A percentile compares a stretch with the other conserved stretches of the same genome.
These are phyloP conservation scores for Penicillium malachiteum DNA, from an alignment of 495 filamentous ascomycete genomes.

Conservation along the genomic window DNA sequence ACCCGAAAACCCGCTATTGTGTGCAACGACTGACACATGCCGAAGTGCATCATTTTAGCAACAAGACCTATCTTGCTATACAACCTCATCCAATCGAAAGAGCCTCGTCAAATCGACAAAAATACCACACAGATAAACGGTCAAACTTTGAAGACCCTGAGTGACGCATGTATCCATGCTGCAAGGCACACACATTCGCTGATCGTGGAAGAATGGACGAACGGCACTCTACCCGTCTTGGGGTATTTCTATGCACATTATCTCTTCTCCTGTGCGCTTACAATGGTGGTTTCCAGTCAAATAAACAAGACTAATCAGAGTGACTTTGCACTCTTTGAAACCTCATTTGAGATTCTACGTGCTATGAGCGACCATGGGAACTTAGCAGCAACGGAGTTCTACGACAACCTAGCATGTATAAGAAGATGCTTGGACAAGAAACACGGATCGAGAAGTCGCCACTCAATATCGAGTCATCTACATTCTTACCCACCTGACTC, in stretches of 20 bases:
- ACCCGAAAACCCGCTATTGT: no score
- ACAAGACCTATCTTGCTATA: conserved; percentile 33
- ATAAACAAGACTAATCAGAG: conserved; percentile 16
- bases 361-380: conserved; percentile 32
- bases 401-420: conserved; percentile 28
- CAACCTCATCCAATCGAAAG: conserved; percentile 20
- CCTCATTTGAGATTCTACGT: conserved; percentile 28
- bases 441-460: not conserved
- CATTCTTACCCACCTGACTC: not conserved
- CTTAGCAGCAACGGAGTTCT: conserved; percentile 32
- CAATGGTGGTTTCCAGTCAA: conserved; percentile 34
- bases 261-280: conserved; percentile 30
- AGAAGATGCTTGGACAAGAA: conserved; percentile 14
- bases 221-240: conserved; percentile 32
- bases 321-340: conserved; percentile 28
- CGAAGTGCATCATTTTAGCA: conserved; percentile 32
- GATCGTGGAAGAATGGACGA: conserved; percentile 36
- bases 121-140: conserved; percentile 13
- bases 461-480: not conserved
- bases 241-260: conserved; percentile 39
- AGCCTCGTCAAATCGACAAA: conserved; percentile 5
- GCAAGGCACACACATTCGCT: conserved; percentile 29
- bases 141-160: conserved; percentile 23
- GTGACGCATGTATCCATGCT: conserved; percentile 34
- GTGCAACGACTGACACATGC: conserved; percentile 3